Conservation (phyloP, 768 basidiomycete genomes). For the Nidularia pulvinata region DNA sequence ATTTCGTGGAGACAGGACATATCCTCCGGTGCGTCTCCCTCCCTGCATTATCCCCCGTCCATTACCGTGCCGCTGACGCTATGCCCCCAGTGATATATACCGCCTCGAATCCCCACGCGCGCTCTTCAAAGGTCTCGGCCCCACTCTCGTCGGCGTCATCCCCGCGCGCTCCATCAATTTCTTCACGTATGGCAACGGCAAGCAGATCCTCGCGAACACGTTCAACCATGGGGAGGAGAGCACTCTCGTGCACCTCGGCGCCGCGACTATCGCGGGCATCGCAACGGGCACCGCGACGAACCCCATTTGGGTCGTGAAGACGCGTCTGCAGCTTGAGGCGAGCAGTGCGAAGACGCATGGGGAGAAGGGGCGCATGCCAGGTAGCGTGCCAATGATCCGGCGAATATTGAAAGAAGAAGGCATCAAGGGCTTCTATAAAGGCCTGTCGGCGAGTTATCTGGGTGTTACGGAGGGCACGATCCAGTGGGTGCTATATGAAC, state of each 20-base stretch:
- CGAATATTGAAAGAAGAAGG: conserved; percentile 84
- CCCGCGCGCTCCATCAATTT: conserved; percentile 98
- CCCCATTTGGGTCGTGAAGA: conserved; percentile 99
- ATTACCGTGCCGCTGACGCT: too few species aligned
- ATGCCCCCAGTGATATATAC: conserved; percentile 68
- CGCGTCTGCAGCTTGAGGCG: conserved; percentile 77
- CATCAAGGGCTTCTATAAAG: conserved; percentile 89
- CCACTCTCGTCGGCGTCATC: conserved; percentile 92
- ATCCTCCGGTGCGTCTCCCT: conserved; percentile 68
- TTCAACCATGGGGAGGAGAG: conserved; percentile 86
- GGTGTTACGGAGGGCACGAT: conserved; percentile 97
- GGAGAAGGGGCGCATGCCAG: conserved; percentile 26
- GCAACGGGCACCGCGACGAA: conserved; percentile 91
- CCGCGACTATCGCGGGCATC: conserved; percentile 87
- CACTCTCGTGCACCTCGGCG: conserved; percentile 79
- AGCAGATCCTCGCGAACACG: conserved; percentile 81
- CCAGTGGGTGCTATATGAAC: conserved; percentile 97
- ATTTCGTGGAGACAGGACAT: conserved; percentile 93
- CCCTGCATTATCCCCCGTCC: background rate
- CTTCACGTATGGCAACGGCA: conserved; percentile 97
- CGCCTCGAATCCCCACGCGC: conserved; percentile 86
- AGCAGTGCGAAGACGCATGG: background rate
- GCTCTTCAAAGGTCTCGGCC: conserved; percentile 92
- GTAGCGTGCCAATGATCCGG: conserved; percentile 62
- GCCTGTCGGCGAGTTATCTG: conserved; percentile 91